Evolutionary conservation across 23 red algal genomes (phyloP), one percentile per base, ranked within the genome.

Genomic region (Gracilaria gracilis): DNA sequence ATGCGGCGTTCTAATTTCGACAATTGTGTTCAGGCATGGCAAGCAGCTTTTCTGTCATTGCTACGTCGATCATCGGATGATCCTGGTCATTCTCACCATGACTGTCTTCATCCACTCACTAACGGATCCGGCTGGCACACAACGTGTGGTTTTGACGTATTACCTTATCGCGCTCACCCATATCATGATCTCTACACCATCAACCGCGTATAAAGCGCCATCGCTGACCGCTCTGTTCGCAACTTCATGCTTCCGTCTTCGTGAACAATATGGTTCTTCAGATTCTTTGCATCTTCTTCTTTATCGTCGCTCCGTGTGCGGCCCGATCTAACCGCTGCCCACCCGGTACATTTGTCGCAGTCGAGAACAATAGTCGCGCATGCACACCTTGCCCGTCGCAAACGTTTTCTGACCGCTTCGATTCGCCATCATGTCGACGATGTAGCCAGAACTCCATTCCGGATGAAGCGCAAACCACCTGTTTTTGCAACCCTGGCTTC

Each of bases 401-500:
- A 2, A 75, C 69, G 16, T 75, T 75, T 27, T 75, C 69, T 5
- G 69, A 75, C 16, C 14, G 40, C 19, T 21, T 75, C 69, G 37
- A 75, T 75, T 75, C 69, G 36, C 14, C 14, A 7, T 42, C 69
- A 24, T 75, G 69, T 75, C 69, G 69, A 27, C 35, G 16, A 21
- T 75, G 69, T 27, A 75, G 69, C 23, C 37, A 2, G 9, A 75
- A 75, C 69, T 75, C 69, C 37, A 37, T 75, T 7, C 69, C 69
- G 19, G n/a, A 75, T 19, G 37, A 48, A 46, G 37, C 69, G 37
- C 69, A 75, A 48, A 46, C 69, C 16, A 75, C 38, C 9, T 75
- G 69, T 37, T 75, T 75, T 12, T 75, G 69, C 69, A 75, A 75
- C 69, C 4, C 69, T n/a, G 69, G 69, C 40, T 75, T 75, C 40